phyloP scores from a whole-genome alignment of 768 basidiomycete species.

The Tephrocybe sp. region DNA sequence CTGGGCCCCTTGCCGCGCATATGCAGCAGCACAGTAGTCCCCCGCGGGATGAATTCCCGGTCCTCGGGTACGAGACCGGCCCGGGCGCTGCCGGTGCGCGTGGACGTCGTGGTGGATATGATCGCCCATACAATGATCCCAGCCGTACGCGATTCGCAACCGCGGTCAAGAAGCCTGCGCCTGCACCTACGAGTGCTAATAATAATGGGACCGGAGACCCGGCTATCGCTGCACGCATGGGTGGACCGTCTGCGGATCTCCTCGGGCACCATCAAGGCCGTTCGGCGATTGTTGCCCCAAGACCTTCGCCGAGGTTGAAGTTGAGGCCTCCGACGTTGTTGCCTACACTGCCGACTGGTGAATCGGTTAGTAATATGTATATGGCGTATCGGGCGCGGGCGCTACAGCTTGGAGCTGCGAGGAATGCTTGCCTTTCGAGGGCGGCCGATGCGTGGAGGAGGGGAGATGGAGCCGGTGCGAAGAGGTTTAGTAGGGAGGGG shows the following conservation, averaged over 20 bases:
- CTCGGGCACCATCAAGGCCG: constrained; percentile 48
- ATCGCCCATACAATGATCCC: constrained; percentile 65
- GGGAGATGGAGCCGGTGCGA: constrained; percentile 94
- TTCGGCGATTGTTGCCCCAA: constrained; percentile 72
- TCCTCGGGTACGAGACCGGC: constrained; percentile 49
- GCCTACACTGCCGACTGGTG: constrained; percentile 88
- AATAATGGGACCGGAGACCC: constrained; percentile 32
- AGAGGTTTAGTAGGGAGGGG: constrained; percentile 91
- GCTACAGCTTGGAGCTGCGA: constrained; percentile 87
- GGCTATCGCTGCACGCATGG: constrained; percentile 52
- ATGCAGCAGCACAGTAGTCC: constrained; percentile 22
- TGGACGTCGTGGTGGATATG: constrained; percentile 44
- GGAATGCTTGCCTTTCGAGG: constrained; percentile 91
- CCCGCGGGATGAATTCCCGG: constrained; percentile 72
- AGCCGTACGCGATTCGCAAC: constrained; percentile 88
- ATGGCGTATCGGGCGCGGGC: constrained; percentile 87
- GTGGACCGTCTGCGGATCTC: constrained; percentile 54
- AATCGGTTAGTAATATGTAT: constrained; percentile 77
- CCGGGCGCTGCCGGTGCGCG: constrained; percentile 31
- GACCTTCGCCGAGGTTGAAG: constrained; percentile 82
- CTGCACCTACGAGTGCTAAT: constrained; percentile 23
- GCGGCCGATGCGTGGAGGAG: constrained; percentile 96
- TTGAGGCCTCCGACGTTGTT: constrained; percentile 80
- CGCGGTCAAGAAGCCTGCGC: constrained; percentile 78
- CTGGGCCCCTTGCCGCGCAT: constrained; percentile 42